These are phyloP conservation scores for Hypericum perforatum DNA, from an alignment of 345 rosid genomes.

Conservation along the genomic window DNA sequence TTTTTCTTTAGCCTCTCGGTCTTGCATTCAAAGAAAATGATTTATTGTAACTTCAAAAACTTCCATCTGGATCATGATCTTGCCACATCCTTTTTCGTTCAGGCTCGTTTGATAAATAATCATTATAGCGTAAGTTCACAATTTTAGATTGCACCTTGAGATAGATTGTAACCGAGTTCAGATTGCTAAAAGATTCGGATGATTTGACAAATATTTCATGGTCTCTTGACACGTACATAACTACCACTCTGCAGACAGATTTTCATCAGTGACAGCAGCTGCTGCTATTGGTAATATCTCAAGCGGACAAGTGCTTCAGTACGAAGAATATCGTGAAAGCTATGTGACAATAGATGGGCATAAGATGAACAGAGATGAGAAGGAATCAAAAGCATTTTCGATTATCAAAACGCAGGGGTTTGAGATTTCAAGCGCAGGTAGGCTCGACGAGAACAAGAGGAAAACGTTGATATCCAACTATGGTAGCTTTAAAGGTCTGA, in stretches of 20 bases:
- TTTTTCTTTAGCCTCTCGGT: background rate
- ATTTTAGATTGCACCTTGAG: too few relatives aligned
- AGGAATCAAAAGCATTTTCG: conserved; percentile 24
- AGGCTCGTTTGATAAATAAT: too few relatives aligned
- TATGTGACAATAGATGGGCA: conserved; percentile 48
- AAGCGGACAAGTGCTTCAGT: conserved; percentile 38
- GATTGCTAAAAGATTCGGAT: too few relatives aligned
- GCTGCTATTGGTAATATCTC: conserved; percentile 34
- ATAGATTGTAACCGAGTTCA: too few relatives aligned
- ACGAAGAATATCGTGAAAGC: conserved; percentile 62
- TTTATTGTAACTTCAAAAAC: too few relatives aligned
- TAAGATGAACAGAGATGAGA: conserved; percentile 27
- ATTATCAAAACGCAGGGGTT: conserved; percentile 15
- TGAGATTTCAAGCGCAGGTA: conserved; percentile 24
- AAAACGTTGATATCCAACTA: conserved; percentile 27
- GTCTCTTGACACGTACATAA: too few relatives aligned
- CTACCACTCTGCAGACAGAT: conserved; percentile 32
- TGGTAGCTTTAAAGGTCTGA: conserved; percentile 35
- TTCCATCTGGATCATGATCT: too few relatives aligned
- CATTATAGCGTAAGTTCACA: too few relatives aligned
- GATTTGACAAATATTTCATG: too few relatives aligned
- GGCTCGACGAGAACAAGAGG: conserved; percentile 31
- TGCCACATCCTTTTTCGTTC: too few relatives aligned
- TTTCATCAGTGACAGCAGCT: conserved; percentile 22
- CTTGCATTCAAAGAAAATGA: too few relatives aligned